phyloP scores from a whole-genome alignment of 306 rosid species.

The Gastrolobium bilobum region DNA sequence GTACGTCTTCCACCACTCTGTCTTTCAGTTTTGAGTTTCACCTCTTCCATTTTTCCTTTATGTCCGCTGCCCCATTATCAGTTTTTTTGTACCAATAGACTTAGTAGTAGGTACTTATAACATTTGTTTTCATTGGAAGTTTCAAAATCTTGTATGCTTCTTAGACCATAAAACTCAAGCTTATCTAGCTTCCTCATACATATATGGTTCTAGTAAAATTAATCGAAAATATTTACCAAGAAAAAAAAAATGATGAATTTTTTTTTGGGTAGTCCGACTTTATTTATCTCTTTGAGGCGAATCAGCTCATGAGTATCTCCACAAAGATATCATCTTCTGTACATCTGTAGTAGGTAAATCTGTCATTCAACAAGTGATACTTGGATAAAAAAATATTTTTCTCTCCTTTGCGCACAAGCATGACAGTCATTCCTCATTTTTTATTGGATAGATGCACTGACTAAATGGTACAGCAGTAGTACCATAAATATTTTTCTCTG shows the following conservation, averaged over 20 bases:
- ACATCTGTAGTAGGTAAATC: too few species aligned
- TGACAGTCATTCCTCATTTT: too few species aligned
- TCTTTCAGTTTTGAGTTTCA: constrained; percentile 6
- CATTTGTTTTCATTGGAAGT: constrained; percentile 27
- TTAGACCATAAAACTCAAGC: background rate
- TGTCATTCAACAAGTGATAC: too few species aligned
- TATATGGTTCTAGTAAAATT: background rate
- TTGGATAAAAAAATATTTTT: too few species aligned
- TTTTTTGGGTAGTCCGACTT: too few species aligned
- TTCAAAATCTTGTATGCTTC: background rate
- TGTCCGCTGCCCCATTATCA: constrained; percentile 43
- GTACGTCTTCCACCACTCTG: constrained; percentile 36
- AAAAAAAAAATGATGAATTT: background rate
- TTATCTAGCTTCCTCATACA: background rate
- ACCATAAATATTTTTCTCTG: too few species aligned
- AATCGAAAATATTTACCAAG: background rate
- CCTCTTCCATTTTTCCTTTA: constrained; percentile 25
- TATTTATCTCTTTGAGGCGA: too few species aligned
- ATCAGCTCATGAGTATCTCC: too few species aligned
- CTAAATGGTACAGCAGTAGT: too few species aligned
- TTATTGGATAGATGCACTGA: too few species aligned
- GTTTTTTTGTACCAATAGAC: constrained; percentile 27
- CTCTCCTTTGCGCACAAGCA: too few species aligned
- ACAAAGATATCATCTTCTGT: too few species aligned
- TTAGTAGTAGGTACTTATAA: constrained; percentile 12